These are phyloP conservation scores for Anthostomella pinea DNA, from an alignment of 2,329 filamentous ascomycete species.

Conservation along the genomic window DNA sequence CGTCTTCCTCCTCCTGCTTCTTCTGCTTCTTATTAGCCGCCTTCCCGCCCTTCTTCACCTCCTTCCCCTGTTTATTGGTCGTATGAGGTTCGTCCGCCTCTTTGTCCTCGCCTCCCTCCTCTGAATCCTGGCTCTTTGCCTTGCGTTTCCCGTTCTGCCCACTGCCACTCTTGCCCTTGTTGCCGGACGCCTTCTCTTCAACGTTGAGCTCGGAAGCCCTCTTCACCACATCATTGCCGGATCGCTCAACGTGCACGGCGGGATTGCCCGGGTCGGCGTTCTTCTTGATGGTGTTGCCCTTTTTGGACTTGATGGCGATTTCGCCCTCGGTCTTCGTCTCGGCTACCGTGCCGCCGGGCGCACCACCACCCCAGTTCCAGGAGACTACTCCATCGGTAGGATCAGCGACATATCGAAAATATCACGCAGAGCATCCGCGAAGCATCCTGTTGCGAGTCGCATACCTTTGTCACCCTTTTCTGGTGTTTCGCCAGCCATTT, in stretches of 20 bases:
- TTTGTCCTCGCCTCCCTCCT: constrained; percentile 2
- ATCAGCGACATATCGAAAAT: background rate
- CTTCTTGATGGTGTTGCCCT: constrained; percentile 63
- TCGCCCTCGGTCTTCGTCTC: constrained; percentile 62
- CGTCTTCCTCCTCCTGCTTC: constrained; percentile 18
- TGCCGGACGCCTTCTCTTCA: constrained; percentile 41
- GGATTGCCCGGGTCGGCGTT: constrained; percentile 59
- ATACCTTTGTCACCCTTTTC: constrained; percentile 29
- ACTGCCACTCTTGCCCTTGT: too few relatives aligned
- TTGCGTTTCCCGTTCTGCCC: constrained; percentile 17
- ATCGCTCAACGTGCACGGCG: constrained; percentile 56
- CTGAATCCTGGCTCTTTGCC: constrained; percentile 5
- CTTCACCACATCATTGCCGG: constrained; percentile 65
- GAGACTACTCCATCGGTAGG: constrained; percentile 46
- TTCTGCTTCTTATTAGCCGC: constrained; percentile 30
- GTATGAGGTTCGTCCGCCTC: constrained; percentile 11
- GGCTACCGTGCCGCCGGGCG: constrained; percentile 55
- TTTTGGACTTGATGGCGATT: constrained; percentile 57
- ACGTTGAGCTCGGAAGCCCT: constrained; percentile 58
- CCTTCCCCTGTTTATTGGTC: constrained; percentile 18
- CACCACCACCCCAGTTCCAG: constrained; percentile 57
- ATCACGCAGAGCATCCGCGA: background rate
- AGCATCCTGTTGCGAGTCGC: background rate
- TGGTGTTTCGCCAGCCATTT: constrained; percentile 15
- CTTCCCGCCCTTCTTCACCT: constrained; percentile 26